Percentiles rank a stretch among this genome's conserved stretches.
Conservation (phyloP, 106 monocot genomes). For the Platanthera zijinensis region DNA sequence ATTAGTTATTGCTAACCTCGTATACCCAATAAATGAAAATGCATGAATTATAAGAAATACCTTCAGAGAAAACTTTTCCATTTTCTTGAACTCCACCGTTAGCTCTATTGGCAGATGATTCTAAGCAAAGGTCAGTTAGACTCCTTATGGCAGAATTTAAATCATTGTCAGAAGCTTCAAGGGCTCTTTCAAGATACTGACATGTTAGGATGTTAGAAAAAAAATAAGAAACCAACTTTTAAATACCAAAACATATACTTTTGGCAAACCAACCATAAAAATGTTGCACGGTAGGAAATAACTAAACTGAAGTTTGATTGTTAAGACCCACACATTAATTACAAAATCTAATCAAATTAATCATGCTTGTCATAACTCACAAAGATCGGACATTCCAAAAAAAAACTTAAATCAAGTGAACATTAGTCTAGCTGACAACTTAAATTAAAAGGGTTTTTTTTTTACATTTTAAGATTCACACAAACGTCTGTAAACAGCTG, state of each 20-base stretch:
- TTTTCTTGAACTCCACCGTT: conserved; percentile 1
- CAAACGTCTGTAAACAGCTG: too few species aligned
- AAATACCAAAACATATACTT: not conserved
- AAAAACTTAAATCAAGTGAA: not conserved
- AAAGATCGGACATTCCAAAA: not conserved
- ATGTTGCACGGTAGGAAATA: not conserved
- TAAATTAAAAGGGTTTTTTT: not conserved
- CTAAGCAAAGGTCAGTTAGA: conserved; percentile 6
- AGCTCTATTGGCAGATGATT: conserved; percentile 2
- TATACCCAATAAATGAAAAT: not conserved
- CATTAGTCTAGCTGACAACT: not conserved
- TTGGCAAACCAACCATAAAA: not conserved
- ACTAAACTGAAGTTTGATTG: not conserved
- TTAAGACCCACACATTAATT: not conserved
- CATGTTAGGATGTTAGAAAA: not conserved
- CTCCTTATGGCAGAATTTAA: conserved; percentile 8
- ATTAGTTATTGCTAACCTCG: too few species aligned
- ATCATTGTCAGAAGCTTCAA: conserved; percentile 7
- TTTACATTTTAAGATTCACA: not conserved
- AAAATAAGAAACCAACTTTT: not conserved
- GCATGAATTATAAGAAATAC: conserved; percentile 1
- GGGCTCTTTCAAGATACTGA: conserved; percentile 9
- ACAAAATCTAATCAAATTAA: not conserved
- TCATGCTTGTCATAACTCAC: not conserved
- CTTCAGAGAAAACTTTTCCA: not conserved